Conservation (phyloP, 805 yeast genomes). For the Yamadazyma laniorum region DNA sequence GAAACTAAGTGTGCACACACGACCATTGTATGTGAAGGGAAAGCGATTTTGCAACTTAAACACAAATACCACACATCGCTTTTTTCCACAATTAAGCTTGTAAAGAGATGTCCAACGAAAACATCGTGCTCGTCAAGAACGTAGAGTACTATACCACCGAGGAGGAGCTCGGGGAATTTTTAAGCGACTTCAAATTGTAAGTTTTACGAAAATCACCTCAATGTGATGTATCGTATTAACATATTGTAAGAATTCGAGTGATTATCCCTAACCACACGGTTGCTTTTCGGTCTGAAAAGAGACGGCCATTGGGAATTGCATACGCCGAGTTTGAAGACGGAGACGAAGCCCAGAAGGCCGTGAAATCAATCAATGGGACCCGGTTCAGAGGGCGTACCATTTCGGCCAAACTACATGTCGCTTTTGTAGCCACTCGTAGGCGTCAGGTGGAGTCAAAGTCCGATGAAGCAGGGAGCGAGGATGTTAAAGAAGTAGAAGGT, state of each 20-base stretch:
- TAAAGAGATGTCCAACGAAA: constrained; percentile 9
- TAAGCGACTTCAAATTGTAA: constrained; percentile 48
- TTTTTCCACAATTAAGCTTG: too few species aligned
- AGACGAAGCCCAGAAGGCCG: constrained; percentile 29
- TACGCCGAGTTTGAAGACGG: constrained; percentile 34
- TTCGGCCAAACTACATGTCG: constrained; percentile 40
- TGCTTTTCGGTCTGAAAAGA: constrained; percentile 40
- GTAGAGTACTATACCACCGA: constrained; percentile 53
- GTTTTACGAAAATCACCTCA: too few species aligned
- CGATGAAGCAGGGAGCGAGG: neutral
- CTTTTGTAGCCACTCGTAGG: constrained; percentile 32
- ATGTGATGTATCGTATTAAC: too few species aligned
- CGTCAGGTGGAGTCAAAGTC: neutral
- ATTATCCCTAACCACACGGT: constrained; percentile 56
- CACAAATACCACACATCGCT: too few species aligned
- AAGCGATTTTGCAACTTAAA: too few species aligned
- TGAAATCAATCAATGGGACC: constrained; percentile 24
- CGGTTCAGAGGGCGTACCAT: constrained; percentile 38
- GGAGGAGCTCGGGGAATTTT: constrained; percentile 45
- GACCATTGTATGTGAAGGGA: too few species aligned
- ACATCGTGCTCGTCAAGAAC: constrained; percentile 49
- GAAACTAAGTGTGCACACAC: too few species aligned
- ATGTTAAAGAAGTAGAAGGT: neutral
- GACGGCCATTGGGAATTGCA: constrained; percentile 55
- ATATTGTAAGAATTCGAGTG: constrained; percentile 26